Base-by-base conservation (phyloP, 2,329 filamentous ascomycete species). In the Aspergillus tamarii region DNA sequence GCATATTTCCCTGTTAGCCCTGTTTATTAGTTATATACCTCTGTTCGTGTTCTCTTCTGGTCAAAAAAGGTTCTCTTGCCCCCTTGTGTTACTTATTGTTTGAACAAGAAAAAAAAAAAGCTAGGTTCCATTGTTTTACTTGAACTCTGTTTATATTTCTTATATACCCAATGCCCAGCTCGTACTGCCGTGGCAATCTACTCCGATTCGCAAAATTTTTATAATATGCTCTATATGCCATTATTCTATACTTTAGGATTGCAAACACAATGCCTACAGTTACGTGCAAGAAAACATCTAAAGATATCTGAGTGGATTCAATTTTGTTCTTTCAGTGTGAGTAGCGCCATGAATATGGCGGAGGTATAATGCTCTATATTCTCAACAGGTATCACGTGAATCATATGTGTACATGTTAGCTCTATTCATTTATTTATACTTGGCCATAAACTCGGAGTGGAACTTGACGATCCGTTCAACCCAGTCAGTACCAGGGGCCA, bases 401-500 rank as follows among this genome's bases (percentile, higher is more conserved):
- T 46, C 36, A 32, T 30, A 45, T 21, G 32, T 55, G 30, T 45
- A 54, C 32, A 45, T 54, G 50, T 62, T 39, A 16, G 23, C 32
- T 56, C 26, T 55, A 21, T 32, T 36, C 16, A 8, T 34, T 59
- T 66, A 75, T 57, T 74, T 70, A 64, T 77, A 97, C 85, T 97
- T 87, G 57, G 91, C 86, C 89, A 98, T 91, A 74, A 99, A 98
- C 66, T 91, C 88, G 79, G 89, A 83, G 83, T 99, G 95, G 82
- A 99, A 99, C 80, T 92, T 91, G 71, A 90, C 87, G 70, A 98
- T 93, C 69, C 90, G 86, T 57, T 89, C 88, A 8, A 96, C 89
- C 95, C 95, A 99, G 72, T 97, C 94, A 1, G 94, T 98, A 16
- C 95, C 95, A 0, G 95, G 95, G 0, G 95, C 94, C 46, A 99